Base-by-base conservation (phyloP, 192 early-diverging fungal species). In the Backusella tarrabulga region DNA sequence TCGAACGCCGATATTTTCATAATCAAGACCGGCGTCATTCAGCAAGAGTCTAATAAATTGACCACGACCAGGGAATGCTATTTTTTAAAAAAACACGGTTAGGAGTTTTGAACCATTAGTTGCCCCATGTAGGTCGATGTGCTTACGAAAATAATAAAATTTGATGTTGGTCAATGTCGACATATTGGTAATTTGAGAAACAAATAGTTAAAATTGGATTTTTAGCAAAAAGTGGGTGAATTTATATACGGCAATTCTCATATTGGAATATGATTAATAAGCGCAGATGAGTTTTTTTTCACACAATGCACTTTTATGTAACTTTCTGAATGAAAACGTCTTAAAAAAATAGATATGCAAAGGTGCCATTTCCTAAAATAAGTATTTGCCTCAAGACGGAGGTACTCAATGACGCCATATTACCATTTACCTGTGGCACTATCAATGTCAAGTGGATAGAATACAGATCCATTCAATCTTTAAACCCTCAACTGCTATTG, bases 61-160 rank as follows among this genome's bases (percentile, higher is more conserved):
- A 29, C 56, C 56, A 11, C 56, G 56, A 12, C 56, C 56, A 63
- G 21, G 56, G 56, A 63, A 63, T 6, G 56, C 56, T 63, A 29
- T 29, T 23, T 9, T 26, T 26, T 12, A 26, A 63, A n/a, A 23
- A 63, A 63, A 56, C 1, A 56, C 11, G 7, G 2, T 9, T 14
- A 40, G 38, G 3, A 63, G 29, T 44, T 32, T 63, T 23, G 26
- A 29, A 63, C 56, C 26, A 32, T 32, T 32, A 56, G 21, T 29
- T 2, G 0, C 12, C 3, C 2, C 1, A 11, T 1, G 23, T 1
- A 4, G 3, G 23, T 29, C 32, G 2, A 0, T 4, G n/a, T 29
- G 8, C 29, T 14, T 63, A 63, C 56, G 9, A 29, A 63, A 63
- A 26, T 63, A 63, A 29, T 63, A 23, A 14, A 63, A 63, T 9